Conservation (phyloP, 2,329 filamentous ascomycete genomes). For the Claviceps sp. region DNA sequence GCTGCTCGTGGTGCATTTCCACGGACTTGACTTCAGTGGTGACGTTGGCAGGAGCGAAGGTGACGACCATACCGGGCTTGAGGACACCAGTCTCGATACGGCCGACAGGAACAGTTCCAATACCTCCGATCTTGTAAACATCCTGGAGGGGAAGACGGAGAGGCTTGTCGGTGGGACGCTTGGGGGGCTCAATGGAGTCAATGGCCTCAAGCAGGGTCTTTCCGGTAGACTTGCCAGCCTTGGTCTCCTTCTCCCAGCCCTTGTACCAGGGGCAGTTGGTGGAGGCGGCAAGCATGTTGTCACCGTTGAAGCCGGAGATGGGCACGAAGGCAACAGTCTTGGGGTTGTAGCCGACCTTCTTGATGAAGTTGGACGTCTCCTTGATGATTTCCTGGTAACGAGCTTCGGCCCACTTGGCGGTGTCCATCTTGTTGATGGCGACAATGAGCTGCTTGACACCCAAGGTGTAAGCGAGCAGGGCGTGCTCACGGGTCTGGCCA, state of each 20-base stretch:
- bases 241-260: slow-evolving; percentile 96
- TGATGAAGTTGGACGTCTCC: slow-evolving; percentile 99
- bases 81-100: slow-evolving; percentile 99
- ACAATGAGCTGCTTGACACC: slow-evolving; percentile 99
- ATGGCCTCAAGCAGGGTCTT: slow-evolving; percentile 99
- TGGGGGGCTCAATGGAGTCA: slow-evolving; percentile 83
- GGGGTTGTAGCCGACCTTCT: slow-evolving; percentile 99
- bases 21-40: slow-evolving; percentile 99
- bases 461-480: slow-evolving; percentile 98
- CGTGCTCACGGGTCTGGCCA: slow-evolving; percentile 99
- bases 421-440: slow-evolving; percentile 99
- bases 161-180: slow-evolving; percentile 95
- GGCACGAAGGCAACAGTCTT: slow-evolving; percentile 97
- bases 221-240: slow-evolving; percentile 75
- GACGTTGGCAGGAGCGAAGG: slow-evolving; percentile 95
- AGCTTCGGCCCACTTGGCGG: slow-evolving; percentile 91
- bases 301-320: slow-evolving; percentile 99
- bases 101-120: slow-evolving; percentile 98
- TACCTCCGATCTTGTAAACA: slow-evolving; percentile 99
- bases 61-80: slow-evolving; percentile 86
- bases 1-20: slow-evolving; percentile 99
- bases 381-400: slow-evolving; percentile 99
- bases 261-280: slow-evolving; percentile 99
- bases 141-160: slow-evolving; percentile 99
- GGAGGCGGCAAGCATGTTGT: slow-evolving; percentile 95